These are phyloP conservation scores for Podila clonocystis DNA, from an alignment of 192 early-diverging fungal genomes.

Conservation along the genomic window DNA sequence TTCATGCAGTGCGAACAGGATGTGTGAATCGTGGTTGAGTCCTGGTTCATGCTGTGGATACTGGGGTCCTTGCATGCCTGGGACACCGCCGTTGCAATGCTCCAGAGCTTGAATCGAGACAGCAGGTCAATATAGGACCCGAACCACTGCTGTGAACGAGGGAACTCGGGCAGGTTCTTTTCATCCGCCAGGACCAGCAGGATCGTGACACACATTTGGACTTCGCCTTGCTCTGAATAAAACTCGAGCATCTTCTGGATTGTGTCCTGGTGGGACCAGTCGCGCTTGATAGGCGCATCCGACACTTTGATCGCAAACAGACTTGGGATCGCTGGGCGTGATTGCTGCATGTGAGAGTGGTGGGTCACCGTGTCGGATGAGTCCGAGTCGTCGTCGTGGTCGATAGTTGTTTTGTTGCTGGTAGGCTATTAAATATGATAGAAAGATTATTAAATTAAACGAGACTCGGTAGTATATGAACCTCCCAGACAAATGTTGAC, in stretches of 20 bases:
- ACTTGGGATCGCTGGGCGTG: slow-evolving; percentile 26
- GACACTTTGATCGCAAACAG: slow-evolving; percentile 51
- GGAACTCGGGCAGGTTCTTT: slow-evolving; percentile 30
- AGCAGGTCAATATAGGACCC: slow-evolving; percentile 79
- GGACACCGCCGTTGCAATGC: slow-evolving; percentile 68
- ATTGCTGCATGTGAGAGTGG: not conserved
- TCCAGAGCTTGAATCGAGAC: slow-evolving; percentile 77
- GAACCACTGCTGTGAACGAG: slow-evolving; percentile 70
- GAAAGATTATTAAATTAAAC: too few relatives aligned
- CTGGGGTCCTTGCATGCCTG: slow-evolving; percentile 53
- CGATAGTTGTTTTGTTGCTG: not conserved
- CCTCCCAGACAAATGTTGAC: not conserved
- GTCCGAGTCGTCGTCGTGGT: slow-evolving; percentile 15
- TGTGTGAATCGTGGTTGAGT: slow-evolving; percentile 78
- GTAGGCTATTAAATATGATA: not conserved
- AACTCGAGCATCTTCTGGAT: slow-evolving; percentile 70
- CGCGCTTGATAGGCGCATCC: slow-evolving; percentile 34
- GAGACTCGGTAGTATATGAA: too few relatives aligned
- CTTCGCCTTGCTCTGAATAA: slow-evolving; percentile 82
- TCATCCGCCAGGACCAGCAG: slow-evolving; percentile 65
- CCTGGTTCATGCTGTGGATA: slow-evolving; percentile 54
- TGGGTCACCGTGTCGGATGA: not conserved
- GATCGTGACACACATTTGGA: slow-evolving; percentile 84
- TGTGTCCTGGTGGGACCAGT: slow-evolving; percentile 58
- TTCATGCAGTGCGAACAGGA: slow-evolving; percentile 76